phyloP scores from a whole-genome alignment of 345 rosid genomes.

The Moricandia moricandioides region DNA sequence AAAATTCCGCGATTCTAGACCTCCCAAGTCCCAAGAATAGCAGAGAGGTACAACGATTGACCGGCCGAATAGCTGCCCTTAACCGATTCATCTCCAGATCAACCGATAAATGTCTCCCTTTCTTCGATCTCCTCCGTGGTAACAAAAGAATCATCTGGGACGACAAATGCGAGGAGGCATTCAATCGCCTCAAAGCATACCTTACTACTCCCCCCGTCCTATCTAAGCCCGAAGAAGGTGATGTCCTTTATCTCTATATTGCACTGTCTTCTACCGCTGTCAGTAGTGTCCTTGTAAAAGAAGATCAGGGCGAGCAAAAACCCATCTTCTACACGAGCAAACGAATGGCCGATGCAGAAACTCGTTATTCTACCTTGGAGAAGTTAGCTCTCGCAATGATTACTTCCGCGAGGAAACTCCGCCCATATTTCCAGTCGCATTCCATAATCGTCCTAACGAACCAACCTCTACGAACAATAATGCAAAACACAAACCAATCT shows the following conservation, averaged over 20 bases:
- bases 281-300: background rate
- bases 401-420: too few species aligned
- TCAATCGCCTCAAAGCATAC: background rate
- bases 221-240: background rate
- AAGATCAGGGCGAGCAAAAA: background rate
- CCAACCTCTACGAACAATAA: too few species aligned
- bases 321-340: too few species aligned
- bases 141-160: background rate
- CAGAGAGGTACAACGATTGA: background rate
- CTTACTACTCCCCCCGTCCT: background rate
- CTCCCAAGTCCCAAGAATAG: background rate
- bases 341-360: too few species aligned
- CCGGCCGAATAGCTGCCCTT: background rate
- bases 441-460: too few species aligned
- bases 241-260: background rate
- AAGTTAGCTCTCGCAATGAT: too few species aligned
- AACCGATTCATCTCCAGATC: background rate
- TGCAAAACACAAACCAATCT: too few species aligned
- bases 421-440: too few species aligned
- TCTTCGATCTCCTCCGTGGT: background rate
- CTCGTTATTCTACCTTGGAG: too few species aligned
- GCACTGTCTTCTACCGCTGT: background rate
- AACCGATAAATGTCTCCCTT: background rate
- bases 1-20: background rate
- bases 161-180: background rate